These are phyloP conservation scores for Sarocladiaceae sp. DNA, from an alignment of 2,329 filamentous ascomycete genomes.

Conservation along the genomic window DNA sequence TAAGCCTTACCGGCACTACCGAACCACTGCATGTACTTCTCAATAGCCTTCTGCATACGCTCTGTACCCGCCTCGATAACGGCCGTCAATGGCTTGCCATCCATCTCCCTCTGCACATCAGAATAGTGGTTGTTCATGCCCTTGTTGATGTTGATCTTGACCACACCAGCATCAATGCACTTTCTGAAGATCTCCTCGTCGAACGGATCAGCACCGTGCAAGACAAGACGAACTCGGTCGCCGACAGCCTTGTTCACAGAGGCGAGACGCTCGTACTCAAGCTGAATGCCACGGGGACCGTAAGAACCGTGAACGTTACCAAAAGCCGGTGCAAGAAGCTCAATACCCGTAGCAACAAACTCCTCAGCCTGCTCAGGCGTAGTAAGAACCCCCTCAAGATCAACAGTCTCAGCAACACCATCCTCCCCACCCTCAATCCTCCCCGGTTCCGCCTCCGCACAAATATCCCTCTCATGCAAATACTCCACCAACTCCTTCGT, in stretches of 20 bases:
- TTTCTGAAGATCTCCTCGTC: slow-evolving; percentile 37
- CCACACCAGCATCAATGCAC: slow-evolving; percentile 41
- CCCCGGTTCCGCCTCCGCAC: slow-evolving; percentile 33
- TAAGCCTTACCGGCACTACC: slow-evolving; percentile 41
- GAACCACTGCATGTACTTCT: slow-evolving; percentile 40
- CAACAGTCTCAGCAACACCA: slow-evolving; percentile 57
- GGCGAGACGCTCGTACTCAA: slow-evolving; percentile 20
- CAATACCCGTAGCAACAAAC: slow-evolving; percentile 66
- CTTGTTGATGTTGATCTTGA: slow-evolving; percentile 49
- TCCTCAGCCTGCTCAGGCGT: slow-evolving; percentile 65
- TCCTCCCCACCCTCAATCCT: slow-evolving; percentile 64
- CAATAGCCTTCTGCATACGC: slow-evolving; percentile 43
- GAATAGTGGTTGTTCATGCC: slow-evolving; percentile 26
- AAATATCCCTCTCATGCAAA: slow-evolving; percentile 12
- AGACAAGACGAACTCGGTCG: slow-evolving; percentile 39
- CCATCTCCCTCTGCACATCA: slow-evolving; percentile 15
- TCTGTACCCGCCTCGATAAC: slow-evolving; percentile 43
- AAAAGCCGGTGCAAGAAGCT: slow-evolving; percentile 70
- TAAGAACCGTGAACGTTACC: slow-evolving; percentile 68
- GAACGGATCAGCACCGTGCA: slow-evolving; percentile 47
- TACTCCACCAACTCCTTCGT: slow-evolving; percentile 17
- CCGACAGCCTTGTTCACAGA: slow-evolving; percentile 37
- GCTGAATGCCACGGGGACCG: slow-evolving; percentile 14
- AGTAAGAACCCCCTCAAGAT: slow-evolving; percentile 49
- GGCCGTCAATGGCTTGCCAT: slow-evolving; percentile 36